Base-by-base conservation (phyloP, 176 grass and related monocot genomes). In the Paspalum notatum region DNA sequence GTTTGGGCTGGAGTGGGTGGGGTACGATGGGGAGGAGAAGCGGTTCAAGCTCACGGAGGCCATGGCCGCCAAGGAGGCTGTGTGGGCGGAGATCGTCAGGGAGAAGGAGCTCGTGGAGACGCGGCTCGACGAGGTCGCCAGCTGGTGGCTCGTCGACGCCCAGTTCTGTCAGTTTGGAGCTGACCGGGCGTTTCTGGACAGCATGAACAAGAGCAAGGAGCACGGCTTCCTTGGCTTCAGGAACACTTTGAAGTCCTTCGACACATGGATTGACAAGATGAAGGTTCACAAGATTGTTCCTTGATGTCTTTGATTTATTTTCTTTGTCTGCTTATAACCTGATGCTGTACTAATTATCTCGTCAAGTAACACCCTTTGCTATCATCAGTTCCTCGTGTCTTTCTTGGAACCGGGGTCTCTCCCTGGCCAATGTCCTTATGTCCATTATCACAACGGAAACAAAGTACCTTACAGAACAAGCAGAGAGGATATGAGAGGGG, bases 121-220 rank as follows among this genome's bases (percentile, higher is more conserved):
- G 13, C 5, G 37, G 47, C 80, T 96, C 9, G 70, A 85, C 4
- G 60, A 96, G 79, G 38, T 96, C 16, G 84, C 87, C 6, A 92
- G 75, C 56, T 96, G 93, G 93, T 90, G 83, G 90, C 87, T 71
- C 41, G 85, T 75, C 0, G 93, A 97, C n/a, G 47, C 52, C 0
- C 1, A 82, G 3, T 56, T 91, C 2, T 51, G 10, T 1, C 50
- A 52, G 50, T 17, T 13, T 7, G 50, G 50, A 14, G 32, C 16
- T 9, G 20, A 65, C 3, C 18, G 25, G 32, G 62, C 13, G 32
- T 40, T 66, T 17, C 66, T 97, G 12, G 90, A 93, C 25, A 85
- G 68, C 77, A 97, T 97, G 93, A 97, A 93, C 74, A 97, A 97
- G 77, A 97, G 90, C 83, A 97, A 93, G 90, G 93, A 97, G 66